Evolutionary conservation across 805 yeast species (phyloP), one percentile per base, ranked within the genome.

Genomic region (Komagataella pastoris): DNA sequence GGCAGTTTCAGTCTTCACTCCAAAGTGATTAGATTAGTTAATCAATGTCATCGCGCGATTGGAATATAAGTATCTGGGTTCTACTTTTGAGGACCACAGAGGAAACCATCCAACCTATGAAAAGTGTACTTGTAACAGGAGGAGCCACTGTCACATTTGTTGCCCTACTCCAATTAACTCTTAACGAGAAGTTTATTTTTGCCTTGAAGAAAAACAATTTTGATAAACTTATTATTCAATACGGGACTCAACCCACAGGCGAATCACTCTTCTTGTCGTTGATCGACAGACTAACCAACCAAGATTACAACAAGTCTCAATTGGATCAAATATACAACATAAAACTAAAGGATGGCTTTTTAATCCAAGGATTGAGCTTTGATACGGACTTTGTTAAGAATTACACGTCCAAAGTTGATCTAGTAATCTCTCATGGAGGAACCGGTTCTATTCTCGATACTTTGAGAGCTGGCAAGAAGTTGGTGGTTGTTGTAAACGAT

Each of bases 141-240:
- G 98, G 98, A 0, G 97, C 97, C 2, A 90, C 97, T 0, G 90
- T 85, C 18, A 84, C 95, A 0, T 91, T 91, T 61, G 72, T 74
- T 8, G 67, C 61, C 17, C 74, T 91, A 14, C 65, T 91, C 1
- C 64, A 64, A n/a, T 62, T 70, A 7, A 64, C 78, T 0, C 56
- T 80, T 6, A 52, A 61, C 6, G 51, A 55, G 0, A 51, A 58
- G 2, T 74, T 81, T 43, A 55, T 77, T 0, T 47, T 58, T 0
- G 51, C 57, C 6, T 56, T 83, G n/a, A n/a, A 48, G 1, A 52
- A 57, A 0, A 53, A 58, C 0, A 76, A 76, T 0, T 78, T 70
- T 55, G 57, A 59, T 0, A 62, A 64, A 12, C 45, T 85, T 8
- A 68, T 73, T 3, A 61, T 85, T 2, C 95, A 86, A 59, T 83